A percentile compares a stretch with the other conserved stretches of the same genome.
Evolutionary conservation across 2,329 filamentous ascomycete species (phyloP).

Genomic region (Hirsutella minnesotensis): DNA sequence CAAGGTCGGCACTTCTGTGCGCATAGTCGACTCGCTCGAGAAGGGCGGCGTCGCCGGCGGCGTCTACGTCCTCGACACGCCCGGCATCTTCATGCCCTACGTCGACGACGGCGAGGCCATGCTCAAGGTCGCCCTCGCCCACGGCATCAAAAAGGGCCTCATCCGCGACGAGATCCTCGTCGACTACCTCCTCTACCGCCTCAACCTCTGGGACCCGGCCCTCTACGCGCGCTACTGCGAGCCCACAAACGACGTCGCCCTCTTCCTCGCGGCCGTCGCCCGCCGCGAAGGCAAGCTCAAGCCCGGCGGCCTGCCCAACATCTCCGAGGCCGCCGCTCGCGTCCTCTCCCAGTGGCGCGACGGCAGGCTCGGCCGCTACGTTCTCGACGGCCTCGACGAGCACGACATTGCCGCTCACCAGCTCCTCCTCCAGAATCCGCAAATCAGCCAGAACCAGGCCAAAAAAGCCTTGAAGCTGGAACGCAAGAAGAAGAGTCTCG

Average conservation of each 20-base stretch:
- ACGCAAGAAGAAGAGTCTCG: constrained; percentile 30
- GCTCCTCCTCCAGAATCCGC: constrained; percentile 32
- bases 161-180: constrained; percentile 67
- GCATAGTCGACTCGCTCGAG: constrained; percentile 44
- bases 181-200: constrained; percentile 78
- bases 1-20: constrained; percentile 72
- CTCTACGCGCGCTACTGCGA: constrained; percentile 50
- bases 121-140: constrained; percentile 87
- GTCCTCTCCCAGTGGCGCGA: constrained; percentile 72
- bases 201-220: constrained; percentile 56
- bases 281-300: constrained; percentile 62
- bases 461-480: constrained; percentile 53
- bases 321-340: constrained; percentile 65
- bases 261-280: constrained; percentile 61
- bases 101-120: constrained; percentile 76
- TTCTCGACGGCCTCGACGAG: constrained; percentile 64
- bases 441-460: constrained; percentile 55
- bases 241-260: constrained; percentile 76
- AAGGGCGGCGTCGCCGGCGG: constrained; percentile 38
- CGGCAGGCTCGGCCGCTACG: constrained; percentile 63
- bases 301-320: constrained; percentile 59
- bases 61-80: constrained; percentile 83
- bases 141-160: constrained; percentile 81
- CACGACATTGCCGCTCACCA: constrained; percentile 41
- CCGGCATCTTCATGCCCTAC: constrained; percentile 90